Evolutionary conservation across 164 flowering plant species (phyloP), one percentile per base, ranked within the genome.

Genomic region (Umbilicus rupestris): DNA sequence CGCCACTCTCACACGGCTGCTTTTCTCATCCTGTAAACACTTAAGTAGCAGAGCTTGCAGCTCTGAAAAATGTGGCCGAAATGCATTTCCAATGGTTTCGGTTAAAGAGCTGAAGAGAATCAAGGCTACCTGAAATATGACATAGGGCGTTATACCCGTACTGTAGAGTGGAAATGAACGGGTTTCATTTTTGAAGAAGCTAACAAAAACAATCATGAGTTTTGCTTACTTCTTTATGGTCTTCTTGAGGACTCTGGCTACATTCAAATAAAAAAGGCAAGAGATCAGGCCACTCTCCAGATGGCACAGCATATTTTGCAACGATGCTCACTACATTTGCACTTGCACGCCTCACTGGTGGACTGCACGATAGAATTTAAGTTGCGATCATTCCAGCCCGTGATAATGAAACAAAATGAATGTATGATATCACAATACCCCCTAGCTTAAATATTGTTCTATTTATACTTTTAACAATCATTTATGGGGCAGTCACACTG

Each of bases 231-330:
- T 93, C 98, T 63, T 96, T 79, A 71, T 90, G 97, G 19, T 93
- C 97, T 79, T 90, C 98, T 64, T 93, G 98, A 12, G 82, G 71
- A 73, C 97, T 93, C 71, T 85, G 97, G 78, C 90, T 88, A 76
- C 90, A 90, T 58, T 93, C 94, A 68, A 93, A 93, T 63, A 93
- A 70, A 75, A 93, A 90, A n/a, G 98, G 90, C 66, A 93, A 70
- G 75, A 93, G 75, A 67, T 93, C 98, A 22, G 94, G 88, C 96
- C 98, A 93, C 73, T 93, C 98, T 26, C 96, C 97, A 1, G 88
- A 79, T 19, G 96, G 96, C 59, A 93, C 96, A 16, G 98, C 97
- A 80, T 89, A 89, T 73, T 93, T 90, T 8, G 98, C 98, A 68
- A 93, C 71, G 29, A 90, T 78, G 68, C 97, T 90, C 57, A 93